Percentiles rank a stretch among this genome's conserved stretches.
Evolutionary conservation across 177 flowering plant species (phyloP).

Genomic region (Telopea speciosissima): DNA sequence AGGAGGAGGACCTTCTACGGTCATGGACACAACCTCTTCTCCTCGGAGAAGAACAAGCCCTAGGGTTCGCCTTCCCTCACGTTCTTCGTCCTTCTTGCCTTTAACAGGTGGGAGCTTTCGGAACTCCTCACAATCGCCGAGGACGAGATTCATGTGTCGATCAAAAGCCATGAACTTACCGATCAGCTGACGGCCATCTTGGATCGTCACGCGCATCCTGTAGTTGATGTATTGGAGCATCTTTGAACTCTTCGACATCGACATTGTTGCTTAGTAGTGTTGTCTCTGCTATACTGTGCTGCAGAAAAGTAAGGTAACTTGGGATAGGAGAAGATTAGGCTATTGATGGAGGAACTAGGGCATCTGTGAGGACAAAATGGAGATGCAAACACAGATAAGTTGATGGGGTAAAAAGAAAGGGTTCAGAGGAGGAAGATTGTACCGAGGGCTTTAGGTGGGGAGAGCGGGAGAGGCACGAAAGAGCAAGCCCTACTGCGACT

Average conservation of each 20-base stretch:
- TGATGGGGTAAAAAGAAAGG: too few relatives aligned
- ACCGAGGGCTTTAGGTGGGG: too few relatives aligned
- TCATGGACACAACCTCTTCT: conserved; percentile 93
- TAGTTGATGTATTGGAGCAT: conserved; percentile 95
- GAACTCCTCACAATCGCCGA: conserved; percentile 96
- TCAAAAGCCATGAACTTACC: conserved; percentile 98
- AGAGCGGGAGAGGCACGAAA: too few relatives aligned
- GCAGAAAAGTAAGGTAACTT: too few relatives aligned
- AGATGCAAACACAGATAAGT: too few relatives aligned
- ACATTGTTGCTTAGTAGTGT: conserved; percentile 33
- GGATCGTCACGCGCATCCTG: conserved; percentile 94
- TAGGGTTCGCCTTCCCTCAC: conserved; percentile 85
- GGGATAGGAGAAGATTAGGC: too few relatives aligned
- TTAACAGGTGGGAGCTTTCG: conserved; percentile 82
- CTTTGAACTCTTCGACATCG: conserved; percentile 96
- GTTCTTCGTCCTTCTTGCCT: conserved; percentile 59
- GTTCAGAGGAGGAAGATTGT: too few relatives aligned
- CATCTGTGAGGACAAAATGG: too few relatives aligned
- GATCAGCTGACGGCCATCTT: conserved; percentile 88
- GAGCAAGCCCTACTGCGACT: too few relatives aligned
- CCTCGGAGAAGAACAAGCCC: conserved; percentile 90
- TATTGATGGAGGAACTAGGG: too few relatives aligned
- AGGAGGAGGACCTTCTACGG: conserved; percentile 97
- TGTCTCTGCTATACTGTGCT: too few relatives aligned
- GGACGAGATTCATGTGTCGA: conserved; percentile 95